Base-by-base conservation (phyloP, 2,329 filamentous ascomycete genomes). In the Teratosphaeriaceae sp. region DNA sequence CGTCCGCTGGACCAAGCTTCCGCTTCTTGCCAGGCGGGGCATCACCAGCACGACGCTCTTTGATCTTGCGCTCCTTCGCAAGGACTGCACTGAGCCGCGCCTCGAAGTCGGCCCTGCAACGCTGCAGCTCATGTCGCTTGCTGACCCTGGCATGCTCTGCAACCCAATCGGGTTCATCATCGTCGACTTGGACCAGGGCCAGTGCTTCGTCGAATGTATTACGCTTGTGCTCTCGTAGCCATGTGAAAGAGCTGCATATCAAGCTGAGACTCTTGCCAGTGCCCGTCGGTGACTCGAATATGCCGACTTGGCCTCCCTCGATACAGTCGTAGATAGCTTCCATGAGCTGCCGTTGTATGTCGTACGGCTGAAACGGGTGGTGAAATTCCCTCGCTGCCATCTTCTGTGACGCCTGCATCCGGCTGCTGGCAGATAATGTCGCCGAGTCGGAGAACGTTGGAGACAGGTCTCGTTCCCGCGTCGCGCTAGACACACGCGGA, bases 221-320 rank as follows among this genome's bases (percentile, higher is more conserved):
- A 65, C 80, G 71, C 62, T 94, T 90, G 65, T 89, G 78, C 44
- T 86, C 78, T 37, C 89, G 82, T n/a, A 96, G 72, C 89, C 89
- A 96, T 2, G 88, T 94, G 56, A 96, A 65, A 5, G 88, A 82
- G 30, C 84, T 85, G 60, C 89, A 96, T 49, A 96, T 92, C 21
- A 96, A 73, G 51, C 89, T 95, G 34, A 96, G 67, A 1, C 89
- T 95, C 74, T 96, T 96, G 34, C 89, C 89, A 39, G 61, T 62
- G 4, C 89, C 89, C 31, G 89, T 96, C n/a, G 89, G 89, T 35
- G 87, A 94, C 61, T 96, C 89, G 35, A 96, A 82, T 33, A 96
- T 88, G 22, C 86, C 89, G 36, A 95, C 74, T 58, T 89, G 86
- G 7, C 85, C 83, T 31, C 84, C 64, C 53, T 94, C 81, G 20